These are phyloP conservation scores for Trichosporon sp. DNA, from an alignment of 1,284 basidiomycete species.

Conservation along the genomic window DNA sequence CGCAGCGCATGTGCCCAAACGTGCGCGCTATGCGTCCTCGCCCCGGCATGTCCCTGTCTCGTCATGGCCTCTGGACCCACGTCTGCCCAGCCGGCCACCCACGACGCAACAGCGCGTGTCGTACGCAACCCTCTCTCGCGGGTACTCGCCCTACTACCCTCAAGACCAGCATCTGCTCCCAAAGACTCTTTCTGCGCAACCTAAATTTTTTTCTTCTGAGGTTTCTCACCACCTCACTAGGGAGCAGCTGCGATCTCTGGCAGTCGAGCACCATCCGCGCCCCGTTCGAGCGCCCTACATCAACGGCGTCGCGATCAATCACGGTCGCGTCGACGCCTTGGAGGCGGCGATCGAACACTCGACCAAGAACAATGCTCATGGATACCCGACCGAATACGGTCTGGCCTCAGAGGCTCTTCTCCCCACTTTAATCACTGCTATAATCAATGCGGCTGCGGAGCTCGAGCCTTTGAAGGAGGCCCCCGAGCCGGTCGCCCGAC, in stretches of 20 bases:
- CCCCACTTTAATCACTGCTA: conserved; percentile 1
- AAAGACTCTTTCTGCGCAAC: conserved; percentile 12
- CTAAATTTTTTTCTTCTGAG: conserved; percentile 14
- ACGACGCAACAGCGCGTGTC: not conserved
- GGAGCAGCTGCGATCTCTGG: conserved; percentile 12
- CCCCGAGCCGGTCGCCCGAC: conserved; percentile 4
- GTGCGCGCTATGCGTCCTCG: conserved; percentile 6
- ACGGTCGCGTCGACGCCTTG: conserved; percentile 1
- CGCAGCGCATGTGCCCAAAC: not conserved
- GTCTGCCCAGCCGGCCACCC: not conserved
- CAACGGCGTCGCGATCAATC: conserved; percentile 13
- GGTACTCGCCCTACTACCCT: conserved; percentile 10
- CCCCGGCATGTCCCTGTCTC: not conserved
- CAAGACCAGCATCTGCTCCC: conserved; percentile 2
- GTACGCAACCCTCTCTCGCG: conserved; percentile 8
- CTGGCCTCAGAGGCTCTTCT: conserved; percentile 14
- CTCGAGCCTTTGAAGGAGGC: conserved; percentile 11
- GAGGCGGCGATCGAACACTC: conserved; percentile 4
- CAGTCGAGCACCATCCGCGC: conserved; percentile 7
- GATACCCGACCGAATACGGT: conserved; percentile 11
- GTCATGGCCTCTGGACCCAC: not conserved
- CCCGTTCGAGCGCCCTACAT: conserved; percentile 11
- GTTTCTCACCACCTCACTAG: not conserved
- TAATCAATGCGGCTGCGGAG: conserved; percentile 15
- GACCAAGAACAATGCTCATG: not conserved